phyloP scores from a whole-genome alignment of 2,329 filamentous ascomycete genomes.

The Periconia sp. region DNA sequence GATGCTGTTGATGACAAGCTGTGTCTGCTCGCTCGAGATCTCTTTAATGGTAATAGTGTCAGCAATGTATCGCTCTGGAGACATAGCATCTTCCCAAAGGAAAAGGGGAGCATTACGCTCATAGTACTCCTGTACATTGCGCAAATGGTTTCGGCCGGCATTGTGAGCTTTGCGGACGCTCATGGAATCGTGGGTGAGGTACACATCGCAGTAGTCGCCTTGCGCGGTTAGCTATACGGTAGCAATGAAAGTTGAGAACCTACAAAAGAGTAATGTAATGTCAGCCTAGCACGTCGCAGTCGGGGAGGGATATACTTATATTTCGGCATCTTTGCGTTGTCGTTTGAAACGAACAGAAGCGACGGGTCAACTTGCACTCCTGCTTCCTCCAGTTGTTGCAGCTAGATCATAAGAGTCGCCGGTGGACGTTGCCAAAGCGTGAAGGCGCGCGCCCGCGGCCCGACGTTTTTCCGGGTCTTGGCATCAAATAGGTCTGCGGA shows the following conservation, averaged over 20 bases:
- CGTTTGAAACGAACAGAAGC: no score
- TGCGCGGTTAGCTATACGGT: conserved; percentile 15
- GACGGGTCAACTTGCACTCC: no score
- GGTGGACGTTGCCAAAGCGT: not conserved
- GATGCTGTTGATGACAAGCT: conserved; percentile 97
- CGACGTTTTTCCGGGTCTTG: not conserved
- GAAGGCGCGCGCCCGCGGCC: not conserved
- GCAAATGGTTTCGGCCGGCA: conserved; percentile 90
- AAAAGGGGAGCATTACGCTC: conserved; percentile 64
- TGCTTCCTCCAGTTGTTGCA: no score
- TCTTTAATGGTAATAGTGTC: no score
- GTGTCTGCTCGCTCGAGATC: conserved; percentile 97
- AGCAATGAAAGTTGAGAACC: conserved; percentile 33
- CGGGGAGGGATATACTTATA: conserved; percentile 61
- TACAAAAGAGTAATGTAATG: conserved; percentile 68
- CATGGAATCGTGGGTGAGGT: conserved; percentile 99
- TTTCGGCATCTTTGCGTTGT: conserved; percentile 67
- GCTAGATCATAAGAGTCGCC: no score
- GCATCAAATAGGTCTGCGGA: no score
- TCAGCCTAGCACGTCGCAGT: conserved; percentile 14
- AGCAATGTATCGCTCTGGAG: no score
- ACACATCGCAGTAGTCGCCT: conserved; percentile 99
- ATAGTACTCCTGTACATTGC: conserved; percentile 98
- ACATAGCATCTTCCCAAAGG: not conserved
- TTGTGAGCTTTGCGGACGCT: conserved; percentile 99